Evolutionary conservation across 1,284 basidiomycete species (phyloP), one percentile per base, ranked within the genome.

Genomic region (Rhodofomes roseus): DNA sequence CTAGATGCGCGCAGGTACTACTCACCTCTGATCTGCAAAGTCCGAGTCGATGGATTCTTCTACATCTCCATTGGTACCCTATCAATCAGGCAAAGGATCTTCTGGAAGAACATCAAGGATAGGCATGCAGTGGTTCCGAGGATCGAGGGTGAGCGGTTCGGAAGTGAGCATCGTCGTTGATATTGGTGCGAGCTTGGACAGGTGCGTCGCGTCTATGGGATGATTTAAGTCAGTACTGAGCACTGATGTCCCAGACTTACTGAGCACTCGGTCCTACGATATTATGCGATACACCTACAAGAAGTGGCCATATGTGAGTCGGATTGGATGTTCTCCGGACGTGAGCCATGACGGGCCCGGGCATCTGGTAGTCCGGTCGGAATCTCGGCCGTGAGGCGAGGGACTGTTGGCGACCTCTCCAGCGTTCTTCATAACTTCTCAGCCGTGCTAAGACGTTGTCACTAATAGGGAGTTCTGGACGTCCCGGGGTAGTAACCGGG

Each of bases 101-200:
- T 72, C 69, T 1, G 40, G 52, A 22, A 75, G 64, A 1, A 63
- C 53, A 34, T 74, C 74, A 1, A 76, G 44, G 12, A 76, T 66
- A 1, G 71, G 74, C 2, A 75, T 70, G 27, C 66, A 68, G 52
- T 72, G 74, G 37, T 75, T 75, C 4, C 58, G 22, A 0, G 70
- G 65, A 29, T 75, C 70, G 1, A 60, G 18, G 0, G 60, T 40
- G 0, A 66, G 29, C 1, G 55, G 56, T 7, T 46, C 37, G 2
- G 54, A 50, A 1, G 63, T 64, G 2, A 73, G 58, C 23, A 57
- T 65, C 7, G 20, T 37, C 1, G 64, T 5, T 55, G 4, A 8
- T 66, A 25, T 61, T n/a, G n/a, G 1, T 40, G 41, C 1, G 60
- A 66, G 2, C 5, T 1, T 0, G 0, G 61, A 56, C 11, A 68